Evolutionary conservation across 208 protist genomes (phyloP), one percentile per base, ranked within the genome.

Genomic region (Vickermania ingenoplastis): DNA sequence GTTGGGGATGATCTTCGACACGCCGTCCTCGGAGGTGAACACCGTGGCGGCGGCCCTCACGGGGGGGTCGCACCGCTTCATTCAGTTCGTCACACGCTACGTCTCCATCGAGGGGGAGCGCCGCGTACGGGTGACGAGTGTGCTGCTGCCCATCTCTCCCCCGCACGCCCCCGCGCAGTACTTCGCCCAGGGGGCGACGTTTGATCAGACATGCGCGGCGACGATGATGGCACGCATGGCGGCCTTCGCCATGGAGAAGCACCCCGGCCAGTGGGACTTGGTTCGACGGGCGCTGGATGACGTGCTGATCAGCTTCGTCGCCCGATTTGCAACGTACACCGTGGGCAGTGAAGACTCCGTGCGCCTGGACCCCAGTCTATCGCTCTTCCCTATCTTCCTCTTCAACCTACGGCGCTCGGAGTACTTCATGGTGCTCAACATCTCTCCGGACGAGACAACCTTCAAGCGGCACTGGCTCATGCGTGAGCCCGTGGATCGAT

Each of bases 351-450:
- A 95, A 3, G 59, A 70, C 28, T 96, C 92, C 1, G 81, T 98
- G 52, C 78, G 73, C 5, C 83, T 99, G 14, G 63, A 76, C n/a
- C 63, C 75, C 5, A 84, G 89, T 61, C 91, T 99, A 55, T 73
- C 91, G 0, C 76, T 99, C 14, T 99, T 99, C 70, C 98, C 98
- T 3, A 97, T 97, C 59, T 99, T 99, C 75, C 93, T 99, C 79
- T 99, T 99, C 85, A 98, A 99, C 77, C 77, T 99, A 27, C 92
- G 98, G 48, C 91, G 98, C 26, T 97, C 89, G 23, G 87, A 95
- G 79, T 99, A 99, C 71, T 89, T 99, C 26, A 91, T 93, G 78
- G 91, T 98, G 30, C 96, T 99, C 56, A 99, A 99, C 79, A 93
- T 90, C 59, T 95, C 86, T 0, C 98, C 98, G 21, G 98, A 99